Evolutionary conservation across 2,329 filamentous ascomycete species (phyloP).

Genomic region (Pyrenochaeta sp.): DNA sequence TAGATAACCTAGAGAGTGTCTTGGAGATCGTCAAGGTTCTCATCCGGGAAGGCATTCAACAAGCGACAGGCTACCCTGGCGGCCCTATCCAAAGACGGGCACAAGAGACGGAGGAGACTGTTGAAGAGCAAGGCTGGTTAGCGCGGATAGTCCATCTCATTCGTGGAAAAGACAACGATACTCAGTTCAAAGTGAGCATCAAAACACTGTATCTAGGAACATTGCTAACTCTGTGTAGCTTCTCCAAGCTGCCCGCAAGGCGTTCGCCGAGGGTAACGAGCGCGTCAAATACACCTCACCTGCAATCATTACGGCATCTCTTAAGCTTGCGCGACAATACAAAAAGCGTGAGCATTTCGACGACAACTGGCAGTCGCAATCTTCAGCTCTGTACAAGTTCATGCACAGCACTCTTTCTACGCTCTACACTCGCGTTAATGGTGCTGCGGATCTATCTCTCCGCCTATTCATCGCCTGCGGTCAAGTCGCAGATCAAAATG

Average conservation of each 20-base stretch:
- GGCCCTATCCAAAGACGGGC: constrained; percentile 75
- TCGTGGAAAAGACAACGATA: constrained; percentile 84
- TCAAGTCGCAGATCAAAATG: constrained; percentile 88
- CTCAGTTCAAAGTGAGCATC: constrained; percentile 75
- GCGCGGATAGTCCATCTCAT: constrained; percentile 91
- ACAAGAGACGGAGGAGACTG: constrained; percentile 92
- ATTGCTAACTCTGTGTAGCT: constrained; percentile 58
- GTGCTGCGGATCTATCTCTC: constrained; percentile 85
- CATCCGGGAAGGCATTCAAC: constrained; percentile 89
- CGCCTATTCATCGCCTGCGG: constrained; percentile 91
- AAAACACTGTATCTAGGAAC: too few species aligned
- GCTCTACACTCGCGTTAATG: constrained; percentile 85
- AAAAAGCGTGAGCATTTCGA: constrained; percentile 90
- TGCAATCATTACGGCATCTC: constrained; percentile 84
- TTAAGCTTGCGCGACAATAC: constrained; percentile 87
- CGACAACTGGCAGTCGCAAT: constrained; percentile 75
- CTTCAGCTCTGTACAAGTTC: constrained; percentile 90
- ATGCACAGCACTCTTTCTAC: constrained; percentile 87
- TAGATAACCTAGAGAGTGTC: constrained; percentile 84
- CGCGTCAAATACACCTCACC: constrained; percentile 95
- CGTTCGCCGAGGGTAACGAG: constrained; percentile 90
- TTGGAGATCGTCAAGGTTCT: constrained; percentile 88
- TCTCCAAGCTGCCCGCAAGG: constrained; percentile 81
- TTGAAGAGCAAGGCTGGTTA: constrained; percentile 97
- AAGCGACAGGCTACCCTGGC: constrained; percentile 81